A percentile compares a stretch with the other conserved stretches of the same genome.
These are phyloP conservation scores for Aspergillus ustus DNA, from an alignment of 2,329 filamentous ascomycete species.

Conservation along the genomic window DNA sequence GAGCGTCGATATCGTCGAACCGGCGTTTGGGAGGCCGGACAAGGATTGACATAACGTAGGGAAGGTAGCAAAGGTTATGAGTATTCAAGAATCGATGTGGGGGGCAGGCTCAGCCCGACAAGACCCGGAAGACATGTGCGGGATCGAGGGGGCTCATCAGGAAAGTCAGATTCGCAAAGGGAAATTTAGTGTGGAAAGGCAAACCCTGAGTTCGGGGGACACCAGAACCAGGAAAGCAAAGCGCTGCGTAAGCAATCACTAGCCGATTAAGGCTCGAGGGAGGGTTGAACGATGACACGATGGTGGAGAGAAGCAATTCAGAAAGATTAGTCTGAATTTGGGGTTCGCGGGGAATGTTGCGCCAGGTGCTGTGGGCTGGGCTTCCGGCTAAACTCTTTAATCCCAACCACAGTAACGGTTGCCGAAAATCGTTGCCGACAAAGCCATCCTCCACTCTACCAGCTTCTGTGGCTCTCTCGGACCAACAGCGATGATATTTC, in stretches of 20 bases:
- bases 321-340: background rate
- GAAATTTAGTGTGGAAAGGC: background rate
- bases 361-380: no score
- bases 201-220: background rate
- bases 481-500: background rate
- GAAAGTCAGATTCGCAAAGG: background rate
- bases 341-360: constrained; percentile 19
- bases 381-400: no score
- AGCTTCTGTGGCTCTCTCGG: background rate
- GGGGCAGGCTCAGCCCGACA: constrained; percentile 8
- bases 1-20: constrained; percentile 31
- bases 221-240: background rate
- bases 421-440: constrained; percentile 4
- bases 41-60: constrained; percentile 36
- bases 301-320: constrained; percentile 8
- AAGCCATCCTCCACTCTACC: constrained; percentile 3
- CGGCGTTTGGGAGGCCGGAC: constrained; percentile 39
- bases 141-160: background rate
- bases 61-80: constrained; percentile 1
- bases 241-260: background rate
- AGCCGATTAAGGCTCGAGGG: background rate
- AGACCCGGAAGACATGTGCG: background rate
- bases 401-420: background rate
- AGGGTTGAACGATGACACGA: background rate
- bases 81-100: constrained; percentile 14